Percentiles rank a stretch among this genome's conserved stretches.
Conservation (phyloP, 768 basidiomycete genomes). For the Fomitopsis pulvina region DNA sequence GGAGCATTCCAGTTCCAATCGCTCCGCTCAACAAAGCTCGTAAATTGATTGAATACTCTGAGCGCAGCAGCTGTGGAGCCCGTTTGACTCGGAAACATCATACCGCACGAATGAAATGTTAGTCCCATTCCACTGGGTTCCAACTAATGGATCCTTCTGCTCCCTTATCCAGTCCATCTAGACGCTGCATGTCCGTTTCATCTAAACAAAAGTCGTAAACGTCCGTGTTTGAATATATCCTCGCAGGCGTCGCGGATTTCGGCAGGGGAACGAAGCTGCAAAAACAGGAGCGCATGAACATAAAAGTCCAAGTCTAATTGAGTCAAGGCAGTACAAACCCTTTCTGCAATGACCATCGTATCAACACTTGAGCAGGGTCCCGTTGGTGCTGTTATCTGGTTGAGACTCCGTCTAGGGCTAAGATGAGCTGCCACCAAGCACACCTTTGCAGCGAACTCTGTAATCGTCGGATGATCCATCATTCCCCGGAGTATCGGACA, state of each 20-base stretch:
- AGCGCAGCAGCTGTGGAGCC: too few species aligned
- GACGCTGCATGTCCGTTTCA: slow-evolving; percentile 33
- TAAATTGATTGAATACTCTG: too few species aligned
- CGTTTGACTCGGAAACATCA: too few species aligned
- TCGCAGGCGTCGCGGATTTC: slow-evolving; percentile 36
- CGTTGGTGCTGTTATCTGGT: slow-evolving; percentile 30
- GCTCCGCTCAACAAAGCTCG: too few species aligned
- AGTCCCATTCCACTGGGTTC: slow-evolving; percentile 35
- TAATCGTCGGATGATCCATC: slow-evolving; percentile 44
- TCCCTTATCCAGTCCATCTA: slow-evolving; percentile 41
- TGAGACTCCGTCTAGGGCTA: not conserved
- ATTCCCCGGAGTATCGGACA: slow-evolving; percentile 59
- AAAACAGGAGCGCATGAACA: not conserved
- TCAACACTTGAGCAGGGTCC: slow-evolving; percentile 71
- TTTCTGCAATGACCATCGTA: slow-evolving; percentile 88
- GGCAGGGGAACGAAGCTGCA: slow-evolving; percentile 41
- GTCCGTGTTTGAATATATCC: slow-evolving; percentile 38
- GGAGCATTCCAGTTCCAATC: too few species aligned
- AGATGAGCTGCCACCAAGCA: not conserved
- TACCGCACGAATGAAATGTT: too few species aligned
- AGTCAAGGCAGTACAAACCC: slow-evolving; percentile 44
- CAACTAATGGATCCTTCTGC: slow-evolving; percentile 38
- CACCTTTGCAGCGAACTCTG: slow-evolving; percentile 44
- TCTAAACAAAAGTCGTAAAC: slow-evolving; percentile 41
- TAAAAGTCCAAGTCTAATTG: not conserved